Evolutionary conservation across 2,329 filamentous ascomycete species (phyloP).

Genomic region (Monosporascus sp.): DNA sequence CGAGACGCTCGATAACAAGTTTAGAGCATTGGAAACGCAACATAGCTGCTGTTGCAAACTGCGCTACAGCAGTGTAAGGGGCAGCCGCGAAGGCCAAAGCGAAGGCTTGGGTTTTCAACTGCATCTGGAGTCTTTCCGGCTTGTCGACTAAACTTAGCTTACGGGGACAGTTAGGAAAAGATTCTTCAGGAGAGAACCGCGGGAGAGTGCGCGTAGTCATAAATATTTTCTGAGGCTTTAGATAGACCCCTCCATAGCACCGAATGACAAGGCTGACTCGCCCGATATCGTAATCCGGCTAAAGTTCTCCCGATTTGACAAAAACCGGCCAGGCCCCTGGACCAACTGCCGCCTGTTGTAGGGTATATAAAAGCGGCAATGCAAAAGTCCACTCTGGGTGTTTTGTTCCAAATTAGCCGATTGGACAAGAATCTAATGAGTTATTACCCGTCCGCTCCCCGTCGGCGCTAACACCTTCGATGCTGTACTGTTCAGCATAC

Average conservation of each 20-base stretch:
- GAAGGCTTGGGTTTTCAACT: conserved; percentile 11
- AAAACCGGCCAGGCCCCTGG: too few species aligned
- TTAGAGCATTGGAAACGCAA: conserved; percentile 20
- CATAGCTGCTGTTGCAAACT: conserved; percentile 14
- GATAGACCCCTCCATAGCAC: not conserved
- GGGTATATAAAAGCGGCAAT: not conserved
- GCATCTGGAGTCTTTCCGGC: conserved; percentile 6
- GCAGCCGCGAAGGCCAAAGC: conserved; percentile 11
- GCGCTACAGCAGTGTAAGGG: conserved; percentile 12
- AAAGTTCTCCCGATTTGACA: not conserved
- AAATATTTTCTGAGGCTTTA: not conserved
- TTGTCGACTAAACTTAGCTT: not conserved
- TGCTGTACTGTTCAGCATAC: too few species aligned
- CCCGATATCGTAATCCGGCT: not conserved
- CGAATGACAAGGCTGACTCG: not conserved
- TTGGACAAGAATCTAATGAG: too few species aligned
- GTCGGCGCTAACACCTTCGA: too few species aligned
- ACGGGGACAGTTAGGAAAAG: not conserved
- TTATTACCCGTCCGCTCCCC: too few species aligned
- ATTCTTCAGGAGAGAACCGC: not conserved
- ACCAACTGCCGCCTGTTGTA: not conserved
- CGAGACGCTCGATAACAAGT: conserved; percentile 22
- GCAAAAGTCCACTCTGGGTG: not conserved
- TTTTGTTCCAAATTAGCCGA: too few species aligned
- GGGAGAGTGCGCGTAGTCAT: not conserved